A percentile compares a stretch with the other conserved stretches of the same genome.
These are phyloP conservation scores for Ceratobasidium sp. DNA, from an alignment of 1,284 basidiomycete genomes.

Conservation along the genomic window DNA sequence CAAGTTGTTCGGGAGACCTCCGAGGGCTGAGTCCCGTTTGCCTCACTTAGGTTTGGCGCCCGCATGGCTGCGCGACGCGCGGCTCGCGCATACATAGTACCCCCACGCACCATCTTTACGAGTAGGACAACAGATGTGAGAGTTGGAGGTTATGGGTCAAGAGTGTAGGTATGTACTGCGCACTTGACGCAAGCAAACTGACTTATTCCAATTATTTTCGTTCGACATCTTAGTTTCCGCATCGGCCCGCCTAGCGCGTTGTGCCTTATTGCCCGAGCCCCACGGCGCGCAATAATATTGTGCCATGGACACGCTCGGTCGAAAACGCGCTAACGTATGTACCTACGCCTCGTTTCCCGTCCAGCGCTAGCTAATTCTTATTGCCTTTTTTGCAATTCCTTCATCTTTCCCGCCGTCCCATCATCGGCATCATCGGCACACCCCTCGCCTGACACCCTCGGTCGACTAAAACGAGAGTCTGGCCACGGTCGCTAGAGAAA, in stretches of 20 bases:
- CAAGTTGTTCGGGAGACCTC: background rate
- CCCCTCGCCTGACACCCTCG: background rate
- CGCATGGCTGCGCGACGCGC: background rate
- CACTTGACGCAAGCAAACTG: too few species aligned
- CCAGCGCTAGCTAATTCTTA: background rate
- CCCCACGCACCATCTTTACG: background rate
- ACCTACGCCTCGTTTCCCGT: background rate
- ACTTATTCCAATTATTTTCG: too few species aligned
- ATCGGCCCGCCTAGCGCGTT: too few species aligned
- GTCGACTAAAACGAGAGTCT: background rate
- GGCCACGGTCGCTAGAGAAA: too few species aligned
- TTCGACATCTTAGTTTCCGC: too few species aligned
- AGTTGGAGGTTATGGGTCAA: too few species aligned
- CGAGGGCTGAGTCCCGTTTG: background rate
- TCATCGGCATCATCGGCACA: background rate
- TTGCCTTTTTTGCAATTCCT: background rate
- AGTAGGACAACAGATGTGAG: background rate
- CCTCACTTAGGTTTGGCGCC: background rate
- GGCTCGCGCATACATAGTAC: background rate
- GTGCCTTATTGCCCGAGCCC: background rate
- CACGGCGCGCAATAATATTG: background rate
- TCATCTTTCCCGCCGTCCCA: background rate
- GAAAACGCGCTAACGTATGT: background rate
- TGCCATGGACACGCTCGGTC: background rate
- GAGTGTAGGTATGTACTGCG: too few species aligned